Percentiles rank a stretch among this genome's conserved stretches.
These are phyloP conservation scores for Acacia pycnantha DNA, from an alignment of 331 rosid species.

Conservation along the genomic window DNA sequence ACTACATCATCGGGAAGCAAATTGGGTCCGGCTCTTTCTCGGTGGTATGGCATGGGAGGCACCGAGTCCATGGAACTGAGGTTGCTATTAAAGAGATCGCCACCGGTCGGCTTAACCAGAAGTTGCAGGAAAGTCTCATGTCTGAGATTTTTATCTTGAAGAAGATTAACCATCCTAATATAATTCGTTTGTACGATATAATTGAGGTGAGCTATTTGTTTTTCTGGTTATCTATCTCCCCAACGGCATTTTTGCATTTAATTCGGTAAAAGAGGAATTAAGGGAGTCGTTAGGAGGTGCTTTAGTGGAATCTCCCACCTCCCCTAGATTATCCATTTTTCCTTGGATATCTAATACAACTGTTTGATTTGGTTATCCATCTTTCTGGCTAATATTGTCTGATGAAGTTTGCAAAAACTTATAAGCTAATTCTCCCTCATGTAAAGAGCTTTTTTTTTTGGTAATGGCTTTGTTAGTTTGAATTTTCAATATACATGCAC, in stretches of 20 bases:
- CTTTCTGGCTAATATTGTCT: background rate
- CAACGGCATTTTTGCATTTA: background rate
- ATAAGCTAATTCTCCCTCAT: background rate
- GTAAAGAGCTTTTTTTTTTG: background rate
- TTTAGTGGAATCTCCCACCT: background rate
- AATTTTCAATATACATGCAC: background rate
- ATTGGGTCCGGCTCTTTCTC: conserved; percentile 98
- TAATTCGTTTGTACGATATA: conserved; percentile 79
- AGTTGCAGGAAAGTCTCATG: conserved; percentile 89
- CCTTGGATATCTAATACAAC: background rate
- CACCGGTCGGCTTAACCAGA: conserved; percentile 71
- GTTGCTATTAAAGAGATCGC: conserved; percentile 97
- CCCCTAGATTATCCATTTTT: background rate
- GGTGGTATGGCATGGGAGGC: conserved; percentile 93
- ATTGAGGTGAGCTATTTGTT: conserved; percentile 55
- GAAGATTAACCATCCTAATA: conserved; percentile 84
- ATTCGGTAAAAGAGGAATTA: background rate
- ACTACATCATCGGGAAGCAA: conserved; percentile 71
- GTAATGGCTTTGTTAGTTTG: background rate
- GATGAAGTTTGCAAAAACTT: background rate
- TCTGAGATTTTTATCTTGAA: conserved; percentile 86
- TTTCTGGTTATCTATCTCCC: background rate
- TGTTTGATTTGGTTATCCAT: background rate
- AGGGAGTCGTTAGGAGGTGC: conserved; percentile 19
- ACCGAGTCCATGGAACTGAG: conserved; percentile 86